Base-by-base conservation (phyloP, 1,139 yeast genomes). In the Saccharomyces hybrid region DNA sequence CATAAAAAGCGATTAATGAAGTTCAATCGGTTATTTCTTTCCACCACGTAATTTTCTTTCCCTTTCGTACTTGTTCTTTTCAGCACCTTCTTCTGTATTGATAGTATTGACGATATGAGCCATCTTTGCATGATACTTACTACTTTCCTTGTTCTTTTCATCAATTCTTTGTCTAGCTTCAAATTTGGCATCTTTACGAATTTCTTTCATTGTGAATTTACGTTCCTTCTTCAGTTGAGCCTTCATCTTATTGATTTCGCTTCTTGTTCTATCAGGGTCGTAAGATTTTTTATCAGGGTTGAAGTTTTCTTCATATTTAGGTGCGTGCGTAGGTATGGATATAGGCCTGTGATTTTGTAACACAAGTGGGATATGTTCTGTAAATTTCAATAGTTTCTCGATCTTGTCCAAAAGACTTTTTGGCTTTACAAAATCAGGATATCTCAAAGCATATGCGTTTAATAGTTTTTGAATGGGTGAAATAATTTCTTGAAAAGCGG, bases 241-340 rank as follows among this genome's bases (percentile, higher is more conserved):
- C 74, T 81, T 83, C 75, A 93, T 80, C 78, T 93, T 93, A 70
- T 78, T 78, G 62, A 88, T 73, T 70, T 93, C 98, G 63, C 85
- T 88, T 70, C 95, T 81, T 57, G 86, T 84, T 61, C 83, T 78
- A 69, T 91, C 87, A 54, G 86, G 80, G 69, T 91, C 97, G 70
- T 90, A 88, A 13, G 96, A 87, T 73, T 88, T 89, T 81, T 85
- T 88, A 68, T 89, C 97, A 57, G 97, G 96, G 74, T 90, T 91
- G 80, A 86, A 95, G 75, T 90, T 89, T 67, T 89, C 98, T 73
- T 91, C 98, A 68, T 87, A 95, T 73, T 88, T 86, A 61, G 99
- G 99, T 48, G 91, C 86, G 66, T 79, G 80, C 1, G 96, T 81
- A 50, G 93, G 86, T 65, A 95, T 86, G 3, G 97, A 87, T 56